These are phyloP conservation scores for Beauveria asiatica DNA, from an alignment of 2,329 filamentous ascomycete genomes.

Conservation along the genomic window DNA sequence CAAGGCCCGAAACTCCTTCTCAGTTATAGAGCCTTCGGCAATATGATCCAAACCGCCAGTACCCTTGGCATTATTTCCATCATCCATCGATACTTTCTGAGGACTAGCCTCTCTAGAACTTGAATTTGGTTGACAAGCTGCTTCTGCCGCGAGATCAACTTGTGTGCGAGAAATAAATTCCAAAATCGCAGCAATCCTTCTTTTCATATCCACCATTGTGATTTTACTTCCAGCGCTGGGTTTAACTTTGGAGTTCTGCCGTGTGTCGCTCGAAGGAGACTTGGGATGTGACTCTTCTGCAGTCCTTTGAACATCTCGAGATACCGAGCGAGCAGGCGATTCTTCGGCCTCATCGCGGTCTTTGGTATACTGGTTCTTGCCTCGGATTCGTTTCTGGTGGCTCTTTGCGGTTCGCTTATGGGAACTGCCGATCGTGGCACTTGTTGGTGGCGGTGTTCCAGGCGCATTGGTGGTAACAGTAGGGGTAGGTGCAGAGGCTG, in stretches of 20 bases:
- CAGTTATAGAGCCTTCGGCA: not conserved
- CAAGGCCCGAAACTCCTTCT: conserved; percentile 62
- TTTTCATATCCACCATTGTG: conserved; percentile 81
- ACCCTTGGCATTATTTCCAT: not conserved
- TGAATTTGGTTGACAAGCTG: conserved; percentile 32
- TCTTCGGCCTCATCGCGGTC: conserved; percentile 56
- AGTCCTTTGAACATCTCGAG: conserved; percentile 34
- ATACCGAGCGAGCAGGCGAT: conserved; percentile 49
- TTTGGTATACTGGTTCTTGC: conserved; percentile 76
- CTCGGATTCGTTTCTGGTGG: conserved; percentile 57
- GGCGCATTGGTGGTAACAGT: conserved; percentile 21
- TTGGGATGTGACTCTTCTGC: conserved; percentile 31
- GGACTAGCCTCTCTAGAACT: conserved; percentile 32
- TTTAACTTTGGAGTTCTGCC: conserved; percentile 45
- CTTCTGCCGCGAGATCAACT: conserved; percentile 69
- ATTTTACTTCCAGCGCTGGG: conserved; percentile 54
- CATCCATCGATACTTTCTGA: conserved; percentile 24
- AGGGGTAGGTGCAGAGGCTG: conserved; percentile 21
- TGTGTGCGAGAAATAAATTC: conserved; percentile 88
- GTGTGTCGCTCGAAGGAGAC: conserved; percentile 35
- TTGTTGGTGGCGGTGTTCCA: conserved; percentile 35
- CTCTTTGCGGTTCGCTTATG: conserved; percentile 54
- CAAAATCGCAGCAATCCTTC: conserved; percentile 73
- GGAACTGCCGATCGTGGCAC: conserved; percentile 36
- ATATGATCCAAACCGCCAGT: conserved; percentile 8